Conservation (phyloP, 306 rosid species). For the Lathyrus tuberosus region DNA sequence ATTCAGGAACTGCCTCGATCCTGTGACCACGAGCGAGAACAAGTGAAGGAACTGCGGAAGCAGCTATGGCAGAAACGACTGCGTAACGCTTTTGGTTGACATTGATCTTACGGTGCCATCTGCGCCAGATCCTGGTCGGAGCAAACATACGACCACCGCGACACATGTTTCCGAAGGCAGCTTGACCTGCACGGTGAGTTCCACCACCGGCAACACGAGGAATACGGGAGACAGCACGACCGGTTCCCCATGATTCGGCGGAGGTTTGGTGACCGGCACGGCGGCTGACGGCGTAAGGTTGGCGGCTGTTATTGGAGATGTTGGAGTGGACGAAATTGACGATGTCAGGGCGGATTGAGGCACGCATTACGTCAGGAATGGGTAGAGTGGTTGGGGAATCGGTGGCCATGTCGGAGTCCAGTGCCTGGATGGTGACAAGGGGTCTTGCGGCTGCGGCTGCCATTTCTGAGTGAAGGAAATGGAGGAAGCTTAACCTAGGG, state of each 20-base stretch:
- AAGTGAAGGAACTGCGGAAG: slow-evolving; percentile 67
- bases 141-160: slow-evolving; percentile 26
- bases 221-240: slow-evolving; percentile 17
- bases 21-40: slow-evolving; percentile 68
- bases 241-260: slow-evolving; percentile 26
- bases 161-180: slow-evolving; percentile 20
- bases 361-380: slow-evolving; percentile 9
- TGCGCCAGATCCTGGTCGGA: slow-evolving; percentile 61
- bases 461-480: background rate
- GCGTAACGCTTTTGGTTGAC: slow-evolving; percentile 79
- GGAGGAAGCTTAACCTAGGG: background rate
- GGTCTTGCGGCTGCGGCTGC: slow-evolving; percentile 22
- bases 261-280: background rate
- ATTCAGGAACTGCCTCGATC: slow-evolving; percentile 52
- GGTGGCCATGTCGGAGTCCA: background rate
- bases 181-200: slow-evolving; percentile 17
- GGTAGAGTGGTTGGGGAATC: background rate
- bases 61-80: slow-evolving; percentile 77
- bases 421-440: slow-evolving; percentile 1
- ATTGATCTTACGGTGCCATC: slow-evolving; percentile 73
- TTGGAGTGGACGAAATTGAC: slow-evolving; percentile 19
- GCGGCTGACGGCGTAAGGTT: slow-evolving; percentile 30
- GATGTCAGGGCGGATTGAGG: slow-evolving; percentile 19
- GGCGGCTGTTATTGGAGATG: slow-evolving; percentile 3
- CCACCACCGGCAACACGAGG: slow-evolving; percentile 22